Evolutionary conservation across 1,139 yeast species (phyloP), one percentile per base, ranked within the genome.

Genomic region (Candida gigantensis): DNA sequence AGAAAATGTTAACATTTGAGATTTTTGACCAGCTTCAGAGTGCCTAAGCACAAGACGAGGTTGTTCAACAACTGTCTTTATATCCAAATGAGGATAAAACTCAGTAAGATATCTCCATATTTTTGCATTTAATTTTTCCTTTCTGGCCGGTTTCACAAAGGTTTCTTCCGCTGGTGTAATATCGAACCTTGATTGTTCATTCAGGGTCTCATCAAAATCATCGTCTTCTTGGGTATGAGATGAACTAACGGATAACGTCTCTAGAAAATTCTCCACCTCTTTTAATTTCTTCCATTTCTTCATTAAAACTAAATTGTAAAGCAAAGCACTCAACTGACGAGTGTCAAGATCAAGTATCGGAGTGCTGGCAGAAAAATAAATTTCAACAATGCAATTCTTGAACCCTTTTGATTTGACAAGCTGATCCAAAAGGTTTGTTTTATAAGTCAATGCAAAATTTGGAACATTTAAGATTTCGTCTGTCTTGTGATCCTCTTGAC

Each of bases 381-480:
- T 42, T 37, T 66, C 74, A 14, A 66, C 51, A 2, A 64, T 62
- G 41, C 69, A 64, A 45, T 64, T 53, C 44, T 62, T 52, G 49
- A 72, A 68, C 4, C 71, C 65, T 41, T 55, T 48, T 1, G 68
- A 61, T 45, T 55, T 46, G 34, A 65, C 57, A 41, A 71, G 37
- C 50, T 58, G 53, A 54, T 68, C 64, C 8, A 73, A 58, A 11
- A 75, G 42, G 44, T 82, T 82, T 0, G 86, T 73, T 46, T 77
- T 77, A 38, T 77, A 68, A 12, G 78, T 77, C 21, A 76, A 46
- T 24, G 78, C 70, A 38, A 70, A 58, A 47, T 69, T 77, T 1
- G 86, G 85, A 3, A 79, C 51, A 32, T 68, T 74, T 17, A 78
- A 49, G 5, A 80, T 50, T 49, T 80, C 82, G 40, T 62, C 55